Conservation (phyloP, 2,329 filamentous ascomycete species). For the Peltaster fructicola region DNA sequence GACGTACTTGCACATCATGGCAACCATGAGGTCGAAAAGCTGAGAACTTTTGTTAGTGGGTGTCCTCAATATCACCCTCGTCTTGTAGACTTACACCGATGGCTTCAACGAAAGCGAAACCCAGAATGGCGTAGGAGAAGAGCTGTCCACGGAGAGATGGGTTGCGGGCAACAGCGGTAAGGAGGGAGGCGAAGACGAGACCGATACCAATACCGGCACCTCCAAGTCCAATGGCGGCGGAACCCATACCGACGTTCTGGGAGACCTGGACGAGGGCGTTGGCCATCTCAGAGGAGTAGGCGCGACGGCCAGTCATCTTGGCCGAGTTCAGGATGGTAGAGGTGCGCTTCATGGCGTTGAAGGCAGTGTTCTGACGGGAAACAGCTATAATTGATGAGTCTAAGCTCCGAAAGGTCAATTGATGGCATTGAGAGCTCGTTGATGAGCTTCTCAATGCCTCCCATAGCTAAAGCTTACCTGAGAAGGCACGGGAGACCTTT, state of each 20-base stretch:
- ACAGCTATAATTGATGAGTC: constrained; percentile 1
- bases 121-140: constrained; percentile 89
- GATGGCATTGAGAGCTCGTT: constrained; percentile 5
- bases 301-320: constrained; percentile 34
- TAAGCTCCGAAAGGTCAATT: constrained; percentile 3
- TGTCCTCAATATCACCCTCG: no score
- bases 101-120: constrained; percentile 89
- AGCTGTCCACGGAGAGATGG: constrained; percentile 86
- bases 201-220: constrained; percentile 89
- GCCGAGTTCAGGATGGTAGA: constrained; percentile 29
- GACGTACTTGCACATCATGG: constrained; percentile 64
- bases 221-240: constrained; percentile 79
- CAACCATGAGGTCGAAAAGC: constrained; percentile 78
- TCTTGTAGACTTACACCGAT: constrained; percentile 40
- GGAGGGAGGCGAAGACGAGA: constrained; percentile 74
- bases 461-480: constrained; percentile 37
- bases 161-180: constrained; percentile 81
- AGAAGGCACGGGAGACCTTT: constrained; percentile 50
- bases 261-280: constrained; percentile 78
- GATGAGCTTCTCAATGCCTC: constrained; percentile 6
- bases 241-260: constrained; percentile 79
- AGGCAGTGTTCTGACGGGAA: constrained; percentile 31
- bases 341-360: constrained; percentile 59
- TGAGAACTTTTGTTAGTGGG: constrained; percentile 4
- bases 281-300: constrained; percentile 79